phyloP scores from a whole-genome alignment of 2,329 filamentous ascomycete species.

The Hysterium pulicare region DNA sequence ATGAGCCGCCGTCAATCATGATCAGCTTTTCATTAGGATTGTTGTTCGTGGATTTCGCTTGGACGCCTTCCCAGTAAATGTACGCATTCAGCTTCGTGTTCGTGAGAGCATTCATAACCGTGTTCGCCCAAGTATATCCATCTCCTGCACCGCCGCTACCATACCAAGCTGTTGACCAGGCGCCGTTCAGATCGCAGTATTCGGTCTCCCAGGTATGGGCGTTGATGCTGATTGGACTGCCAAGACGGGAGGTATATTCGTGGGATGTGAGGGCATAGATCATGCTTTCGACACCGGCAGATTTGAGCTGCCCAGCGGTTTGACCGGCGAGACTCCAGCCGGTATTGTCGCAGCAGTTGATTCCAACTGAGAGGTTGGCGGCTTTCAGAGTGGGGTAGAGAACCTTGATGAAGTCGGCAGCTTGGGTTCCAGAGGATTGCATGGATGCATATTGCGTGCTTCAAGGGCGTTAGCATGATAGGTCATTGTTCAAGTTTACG shows the following conservation, averaged over 20 bases:
- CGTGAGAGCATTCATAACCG: slow-evolving; percentile 50
- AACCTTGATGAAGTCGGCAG: slow-evolving; percentile 52
- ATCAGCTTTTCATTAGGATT: slow-evolving; percentile 35
- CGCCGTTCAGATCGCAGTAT: slow-evolving; percentile 44
- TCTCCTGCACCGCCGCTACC: slow-evolving; percentile 46
- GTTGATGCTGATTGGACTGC: slow-evolving; percentile 40
- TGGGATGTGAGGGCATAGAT: slow-evolving; percentile 43
- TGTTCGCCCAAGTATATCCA: slow-evolving; percentile 55
- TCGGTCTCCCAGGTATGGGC: slow-evolving; percentile 53
- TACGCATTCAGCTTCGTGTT: slow-evolving; percentile 51
- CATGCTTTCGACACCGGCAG: slow-evolving; percentile 36
- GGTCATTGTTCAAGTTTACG: background rate
- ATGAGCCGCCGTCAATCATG: slow-evolving; percentile 31
- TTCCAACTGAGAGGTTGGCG: slow-evolving; percentile 35
- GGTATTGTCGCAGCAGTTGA: slow-evolving; percentile 46
- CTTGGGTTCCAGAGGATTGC: slow-evolving; percentile 46
- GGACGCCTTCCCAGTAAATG: slow-evolving; percentile 54
- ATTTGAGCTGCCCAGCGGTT: slow-evolving; percentile 38
- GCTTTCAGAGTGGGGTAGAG: slow-evolving; percentile 40
- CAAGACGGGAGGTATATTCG: slow-evolving; percentile 42
- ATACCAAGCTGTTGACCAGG: slow-evolving; percentile 46
- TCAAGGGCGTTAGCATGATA: background rate
- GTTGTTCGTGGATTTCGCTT: slow-evolving; percentile 38
- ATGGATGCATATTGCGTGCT: slow-evolving; percentile 46
- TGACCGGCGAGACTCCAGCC: slow-evolving; percentile 41